A percentile compares a stretch with the other conserved stretches of the same genome.
These are phyloP conservation scores for Acacia pycnantha DNA, from an alignment of 331 rosid genomes.

Conservation along the genomic window DNA sequence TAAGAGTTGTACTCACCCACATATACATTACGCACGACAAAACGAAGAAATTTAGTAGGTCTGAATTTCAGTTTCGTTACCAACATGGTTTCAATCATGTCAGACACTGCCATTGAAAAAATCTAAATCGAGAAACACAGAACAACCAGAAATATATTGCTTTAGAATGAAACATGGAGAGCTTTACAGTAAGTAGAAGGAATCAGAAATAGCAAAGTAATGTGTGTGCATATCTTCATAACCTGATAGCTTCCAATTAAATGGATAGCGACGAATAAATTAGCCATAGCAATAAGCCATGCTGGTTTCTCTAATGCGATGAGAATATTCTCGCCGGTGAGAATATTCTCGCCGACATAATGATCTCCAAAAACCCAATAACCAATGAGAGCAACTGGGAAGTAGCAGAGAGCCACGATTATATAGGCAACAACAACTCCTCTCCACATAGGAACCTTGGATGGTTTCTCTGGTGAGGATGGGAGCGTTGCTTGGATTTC, in stretches of 20 bases:
- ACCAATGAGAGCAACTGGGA: slow-evolving; percentile 88
- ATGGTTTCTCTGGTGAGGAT: slow-evolving; percentile 89
- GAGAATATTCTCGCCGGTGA: slow-evolving; percentile 61
- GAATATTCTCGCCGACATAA: slow-evolving; percentile 49
- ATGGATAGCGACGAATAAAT: slow-evolving; percentile 85
- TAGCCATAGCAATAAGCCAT: slow-evolving; percentile 89
- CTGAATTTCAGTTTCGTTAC: slow-evolving; percentile 69
- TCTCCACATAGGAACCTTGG: slow-evolving; percentile 97
- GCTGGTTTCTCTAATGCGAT: slow-evolving; percentile 54
- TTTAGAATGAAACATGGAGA: neutral
- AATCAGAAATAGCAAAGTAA: neutral
- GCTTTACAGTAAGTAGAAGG: neutral
- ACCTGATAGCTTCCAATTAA: slow-evolving; percentile 98
- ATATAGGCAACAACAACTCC: slow-evolving; percentile 86
- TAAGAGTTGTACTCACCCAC: slow-evolving; percentile 60
- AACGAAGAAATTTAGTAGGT: slow-evolving; percentile 60
- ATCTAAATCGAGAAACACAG: slow-evolving; percentile 37
- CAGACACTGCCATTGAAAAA: slow-evolving; percentile 94
- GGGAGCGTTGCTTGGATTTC: slow-evolving; percentile 98
- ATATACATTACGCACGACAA: slow-evolving; percentile 57
- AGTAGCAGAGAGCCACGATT: slow-evolving; percentile 86
- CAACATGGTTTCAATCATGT: slow-evolving; percentile 84
- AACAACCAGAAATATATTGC: neutral
- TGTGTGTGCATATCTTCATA: neutral
- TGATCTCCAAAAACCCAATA: slow-evolving; percentile 61